Base-by-base conservation (phyloP, 2,329 filamentous ascomycete genomes). In the Trichoderma sp. region DNA sequence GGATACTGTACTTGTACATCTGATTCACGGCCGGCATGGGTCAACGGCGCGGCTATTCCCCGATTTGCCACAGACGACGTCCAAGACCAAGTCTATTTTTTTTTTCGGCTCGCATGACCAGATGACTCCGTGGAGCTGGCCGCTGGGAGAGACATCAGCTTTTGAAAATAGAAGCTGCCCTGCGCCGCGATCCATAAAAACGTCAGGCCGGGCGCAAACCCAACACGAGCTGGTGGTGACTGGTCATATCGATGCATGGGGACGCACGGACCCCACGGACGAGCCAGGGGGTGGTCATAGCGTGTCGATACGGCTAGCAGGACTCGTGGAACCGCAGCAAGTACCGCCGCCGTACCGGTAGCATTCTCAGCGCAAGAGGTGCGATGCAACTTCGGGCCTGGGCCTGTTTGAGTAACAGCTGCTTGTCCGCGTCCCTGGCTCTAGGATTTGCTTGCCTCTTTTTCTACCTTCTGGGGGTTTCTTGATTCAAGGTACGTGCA, bases 211-310 rank as follows among this genome's bases (percentile, higher is more conserved):
- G 65, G 56, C 66, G 58, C 66, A 60, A 59, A 21, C 60, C 39
- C 30, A 68, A 64, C 67, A 65, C 67, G 60, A 69, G 67, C 67
- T 61, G 56, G 63, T 32, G 32, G 55, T 69, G 68, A 69, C 68
- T 55, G 68, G 56, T 69, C 63, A 69, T 55, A 67, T 66, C 51
- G 46, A 59, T 67, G 63, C 61, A 56, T 37, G 61, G 55, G 59
- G 61, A 55, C 43, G 65, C 66, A 68, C 66, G 26, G 66, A 30
- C 63, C 55, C 56, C 46, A 43, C 39, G 39, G 39, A 43, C 39
- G 39, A 8, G 39, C 39, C 68, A 51, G 55, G 68, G 68, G 46
- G 68, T 67, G 63, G 63, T 63, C 68, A 60, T 67, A 69, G 68
- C 68, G 46, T 4, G 51, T 52, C 37, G 43, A 28, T 34, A 43